Evolutionary conservation across 1,284 basidiomycete genomes (phyloP).

Genomic region (Psilocybe mexicana): DNA sequence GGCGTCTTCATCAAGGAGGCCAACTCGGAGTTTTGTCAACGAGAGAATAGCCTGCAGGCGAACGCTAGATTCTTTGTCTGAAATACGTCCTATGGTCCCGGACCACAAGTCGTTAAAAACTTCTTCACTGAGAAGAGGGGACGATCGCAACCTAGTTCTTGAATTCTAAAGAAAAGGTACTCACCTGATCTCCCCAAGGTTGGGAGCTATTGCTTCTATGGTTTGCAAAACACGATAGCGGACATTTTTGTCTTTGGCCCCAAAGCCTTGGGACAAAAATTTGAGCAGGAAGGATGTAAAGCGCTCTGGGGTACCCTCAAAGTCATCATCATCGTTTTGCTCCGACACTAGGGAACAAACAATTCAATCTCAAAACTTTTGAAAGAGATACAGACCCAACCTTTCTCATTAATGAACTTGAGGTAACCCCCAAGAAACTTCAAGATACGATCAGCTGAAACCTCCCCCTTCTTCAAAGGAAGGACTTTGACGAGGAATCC

Average conservation of each 20-base stretch:
- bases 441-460: slow-evolving; percentile 76
- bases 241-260: slow-evolving; percentile 88
- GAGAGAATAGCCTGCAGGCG: slow-evolving; percentile 85
- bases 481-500: slow-evolving; percentile 67
- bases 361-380: slow-evolving; percentile 29
- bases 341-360: not conserved
- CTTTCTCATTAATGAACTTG: slow-evolving; percentile 75
- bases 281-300: slow-evolving; percentile 76
- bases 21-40: slow-evolving; percentile 55
- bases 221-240: slow-evolving; percentile 81
- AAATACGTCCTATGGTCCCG: slow-evolving; percentile 73
- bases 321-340: slow-evolving; percentile 31
- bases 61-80: slow-evolving; percentile 83
- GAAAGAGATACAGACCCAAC: slow-evolving; percentile 43
- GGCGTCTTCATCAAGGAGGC: slow-evolving; percentile 45
- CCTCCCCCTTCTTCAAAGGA: slow-evolving; percentile 81
- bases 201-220: slow-evolving; percentile 75
- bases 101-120: slow-evolving; percentile 68
- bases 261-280: slow-evolving; percentile 81
- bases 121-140: slow-evolving; percentile 64
- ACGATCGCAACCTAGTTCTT: not conserved
- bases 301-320: slow-evolving; percentile 66
- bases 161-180: slow-evolving; percentile 29
- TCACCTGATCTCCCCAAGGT: slow-evolving; percentile 84
- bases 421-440: slow-evolving; percentile 88